Evolutionary conservation across 1,139 yeast genomes (phyloP), one percentile per base, ranked within the genome.

Genomic region (Debaryomycetaceae sp.): DNA sequence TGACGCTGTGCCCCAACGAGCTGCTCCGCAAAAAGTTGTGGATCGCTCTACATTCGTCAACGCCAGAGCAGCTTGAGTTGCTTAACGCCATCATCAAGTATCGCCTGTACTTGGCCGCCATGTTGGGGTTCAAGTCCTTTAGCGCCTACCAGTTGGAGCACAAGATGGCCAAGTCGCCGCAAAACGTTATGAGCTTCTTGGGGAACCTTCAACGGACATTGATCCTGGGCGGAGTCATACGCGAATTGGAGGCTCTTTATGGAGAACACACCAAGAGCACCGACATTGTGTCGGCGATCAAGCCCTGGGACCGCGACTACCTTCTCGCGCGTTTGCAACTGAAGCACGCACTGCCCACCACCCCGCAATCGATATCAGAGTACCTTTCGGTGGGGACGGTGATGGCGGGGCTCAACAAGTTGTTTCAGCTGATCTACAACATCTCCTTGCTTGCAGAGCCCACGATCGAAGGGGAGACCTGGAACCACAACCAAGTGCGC

Each of bases 281-380:
- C 53, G 75, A 3, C 54, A 56, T 12, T 53, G 59, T 12, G 65
- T 86, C 27, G 10, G 23, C 25, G 5, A 17, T 33, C 22, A 74
- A 78, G 40, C 95, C 95, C 2, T 91, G 98, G 98, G 98, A 91
- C 53, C 69, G 95, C 37, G 96, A 88, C 42, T 89, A 73, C 51
- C 69, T 81, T 36, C 44, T 61, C 16, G 37, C 16, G 10, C 16
- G 18, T n/a, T 10, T 26, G 38, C 4, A 45, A 48, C 31, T 31
- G 44, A 39, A 4, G 32, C 32, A 42, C 3, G 40, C 37, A 12
- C 63, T 6, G 41, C 53, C 4, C 44, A 50, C 30, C 41, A 45
- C 10, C 65, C 6, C 5, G 14, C 8, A 14, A 7, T 11, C 68
- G 34, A 70, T 78, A 5, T 64, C 73, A 14, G 65, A 72, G 5